Conservation (phyloP, 2,329 filamentous ascomycete genomes). For the Aschersonia sp. region DNA sequence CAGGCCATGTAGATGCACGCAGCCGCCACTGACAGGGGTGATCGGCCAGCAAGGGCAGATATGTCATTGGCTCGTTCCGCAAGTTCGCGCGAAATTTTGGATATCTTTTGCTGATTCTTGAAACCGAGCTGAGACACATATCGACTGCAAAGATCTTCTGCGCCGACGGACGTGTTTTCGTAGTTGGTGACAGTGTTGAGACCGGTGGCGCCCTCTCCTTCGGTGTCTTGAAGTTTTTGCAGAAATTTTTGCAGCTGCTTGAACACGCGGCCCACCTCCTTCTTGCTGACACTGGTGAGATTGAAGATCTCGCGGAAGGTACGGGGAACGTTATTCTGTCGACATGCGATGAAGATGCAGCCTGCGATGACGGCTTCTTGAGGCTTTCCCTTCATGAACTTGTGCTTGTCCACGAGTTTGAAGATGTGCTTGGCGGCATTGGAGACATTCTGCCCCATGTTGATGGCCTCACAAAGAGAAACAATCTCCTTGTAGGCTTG, state of each 20-base stretch:
- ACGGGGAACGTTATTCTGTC: constrained; percentile 71
- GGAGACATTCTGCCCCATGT: constrained; percentile 65
- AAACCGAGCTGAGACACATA: constrained; percentile 75
- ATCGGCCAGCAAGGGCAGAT: constrained; percentile 77
- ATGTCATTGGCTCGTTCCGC: constrained; percentile 64
- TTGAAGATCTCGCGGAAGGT: constrained; percentile 93
- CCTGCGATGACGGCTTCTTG: constrained; percentile 89
- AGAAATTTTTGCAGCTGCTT: constrained; percentile 86
- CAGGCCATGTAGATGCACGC: constrained; percentile 96
- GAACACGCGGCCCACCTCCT: constrained; percentile 93
- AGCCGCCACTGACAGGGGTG: constrained; percentile 83
- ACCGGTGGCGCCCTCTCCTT: constrained; percentile 28
- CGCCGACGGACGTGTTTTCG: constrained; percentile 64
- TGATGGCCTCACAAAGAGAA: constrained; percentile 71
- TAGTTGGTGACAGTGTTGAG: constrained; percentile 52
- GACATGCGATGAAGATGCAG: constrained; percentile 95
- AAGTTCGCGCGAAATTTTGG: constrained; percentile 65
- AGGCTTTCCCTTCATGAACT: constrained; percentile 88
- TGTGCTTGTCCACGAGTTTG: constrained; percentile 86
- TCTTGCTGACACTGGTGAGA: constrained; percentile 86
- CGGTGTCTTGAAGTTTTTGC: constrained; percentile 52
- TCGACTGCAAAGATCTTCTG: constrained; percentile 72
- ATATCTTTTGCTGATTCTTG: constrained; percentile 57
- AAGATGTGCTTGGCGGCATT: constrained; percentile 90
- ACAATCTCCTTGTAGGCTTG: constrained; percentile 84